Conservation (phyloP, 2,329 filamentous ascomycete genomes). For the Ophioceras dolichostomum region DNA sequence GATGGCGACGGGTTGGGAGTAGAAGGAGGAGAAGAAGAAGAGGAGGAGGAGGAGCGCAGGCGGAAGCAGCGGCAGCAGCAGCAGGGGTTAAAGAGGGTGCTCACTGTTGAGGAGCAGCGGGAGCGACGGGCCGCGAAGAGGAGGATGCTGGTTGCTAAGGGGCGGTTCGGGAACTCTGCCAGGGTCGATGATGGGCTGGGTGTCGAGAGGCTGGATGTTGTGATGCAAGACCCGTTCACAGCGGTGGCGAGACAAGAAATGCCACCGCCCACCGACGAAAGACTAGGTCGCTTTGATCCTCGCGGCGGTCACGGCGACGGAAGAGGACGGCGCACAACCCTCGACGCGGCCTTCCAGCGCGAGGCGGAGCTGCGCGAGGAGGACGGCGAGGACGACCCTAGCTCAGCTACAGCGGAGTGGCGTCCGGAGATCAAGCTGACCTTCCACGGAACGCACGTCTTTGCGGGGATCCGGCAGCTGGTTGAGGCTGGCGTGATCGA, state of each 20-base stretch:
- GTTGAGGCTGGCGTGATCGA: conserved; percentile 68
- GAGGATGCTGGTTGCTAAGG: conserved; percentile 47
- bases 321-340: conserved; percentile 19
- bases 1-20: conserved; percentile 6
- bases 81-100: background rate
- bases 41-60: conserved; percentile 8
- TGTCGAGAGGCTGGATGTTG: conserved; percentile 47
- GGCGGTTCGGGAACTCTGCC: conserved; percentile 57
- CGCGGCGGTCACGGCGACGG: background rate
- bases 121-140: conserved; percentile 37
- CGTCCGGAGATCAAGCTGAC: conserved; percentile 50
- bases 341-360: conserved; percentile 21
- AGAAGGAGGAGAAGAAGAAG: conserved; percentile 7
- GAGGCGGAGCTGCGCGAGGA: conserved; percentile 16
- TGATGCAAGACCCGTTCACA: conserved; percentile 46
- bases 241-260: conserved; percentile 5
- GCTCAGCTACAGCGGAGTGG: conserved; percentile 24
- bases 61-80: background rate
- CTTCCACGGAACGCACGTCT: conserved; percentile 67
- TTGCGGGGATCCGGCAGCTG: conserved; percentile 65
- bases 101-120: conserved; percentile 13
- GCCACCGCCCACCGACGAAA: conserved; percentile 5
- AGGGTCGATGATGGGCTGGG: conserved; percentile 44
- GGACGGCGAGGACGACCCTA: conserved; percentile 10
- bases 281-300: no score